Evolutionary conservation across 2,329 filamentous ascomycete genomes (phyloP).

Genomic region (Elsinoe necatrix): DNA sequence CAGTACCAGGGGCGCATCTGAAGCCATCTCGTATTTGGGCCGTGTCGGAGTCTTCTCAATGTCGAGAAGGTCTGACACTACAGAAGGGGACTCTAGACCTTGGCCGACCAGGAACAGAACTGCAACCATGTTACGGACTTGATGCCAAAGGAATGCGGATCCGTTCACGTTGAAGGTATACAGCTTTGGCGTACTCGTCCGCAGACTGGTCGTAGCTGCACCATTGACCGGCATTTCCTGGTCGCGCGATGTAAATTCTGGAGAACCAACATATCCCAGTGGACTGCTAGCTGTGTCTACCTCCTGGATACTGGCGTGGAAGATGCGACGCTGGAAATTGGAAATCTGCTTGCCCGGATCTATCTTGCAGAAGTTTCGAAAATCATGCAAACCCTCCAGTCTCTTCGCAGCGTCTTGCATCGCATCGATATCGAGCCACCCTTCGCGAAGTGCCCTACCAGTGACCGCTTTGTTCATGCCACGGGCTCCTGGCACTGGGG

Average conservation of each 20-base stretch:
- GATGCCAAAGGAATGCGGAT: slow-evolving; percentile 94
- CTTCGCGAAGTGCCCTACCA: slow-evolving; percentile 39
- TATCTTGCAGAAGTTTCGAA: slow-evolving; percentile 93
- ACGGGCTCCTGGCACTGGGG: slow-evolving; percentile 47
- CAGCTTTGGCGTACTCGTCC: slow-evolving; percentile 48
- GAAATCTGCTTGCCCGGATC: slow-evolving; percentile 83
- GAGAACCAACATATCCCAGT: slow-evolving; percentile 47
- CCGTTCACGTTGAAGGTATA: slow-evolving; percentile 86
- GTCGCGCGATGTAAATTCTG: slow-evolving; percentile 37
- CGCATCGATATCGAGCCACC: slow-evolving; percentile 77
- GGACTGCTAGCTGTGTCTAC: slow-evolving; percentile 41
- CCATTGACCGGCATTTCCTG: not conserved
- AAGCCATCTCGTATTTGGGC: slow-evolving; percentile 84
- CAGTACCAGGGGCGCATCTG: slow-evolving; percentile 79
- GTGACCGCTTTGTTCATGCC: slow-evolving; percentile 25
- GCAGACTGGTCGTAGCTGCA: not conserved
- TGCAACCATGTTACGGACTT: slow-evolving; percentile 89
- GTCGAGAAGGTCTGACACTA: slow-evolving; percentile 70
- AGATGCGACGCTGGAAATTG: slow-evolving; percentile 72
- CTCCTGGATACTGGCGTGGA: slow-evolving; percentile 68
- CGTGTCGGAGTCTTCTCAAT: slow-evolving; percentile 60
- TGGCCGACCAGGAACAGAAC: slow-evolving; percentile 90
- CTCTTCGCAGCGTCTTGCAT: slow-evolving; percentile 76
- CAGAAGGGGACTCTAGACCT: slow-evolving; percentile 64
- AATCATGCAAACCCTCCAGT: slow-evolving; percentile 81